Evolutionary conservation across 2,329 filamentous ascomycete genomes (phyloP).

Genomic region (Paecilomyces sp.): DNA sequence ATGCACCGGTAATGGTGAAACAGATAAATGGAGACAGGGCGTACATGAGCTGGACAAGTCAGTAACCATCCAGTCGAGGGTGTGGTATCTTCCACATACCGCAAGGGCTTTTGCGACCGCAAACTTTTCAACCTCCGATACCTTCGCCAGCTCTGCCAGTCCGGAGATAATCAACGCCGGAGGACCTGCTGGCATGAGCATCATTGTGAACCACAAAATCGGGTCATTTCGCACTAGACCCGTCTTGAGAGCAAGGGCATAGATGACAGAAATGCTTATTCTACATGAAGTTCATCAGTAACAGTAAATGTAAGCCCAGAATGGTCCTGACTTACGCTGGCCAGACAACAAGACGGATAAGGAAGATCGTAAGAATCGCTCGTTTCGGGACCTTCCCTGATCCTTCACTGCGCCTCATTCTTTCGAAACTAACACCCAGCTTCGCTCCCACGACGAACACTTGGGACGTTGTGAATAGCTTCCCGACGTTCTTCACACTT

Average conservation of each 20-base stretch:
- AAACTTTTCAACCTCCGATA: slow-evolving; percentile 43
- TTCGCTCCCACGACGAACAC: slow-evolving; percentile 63
- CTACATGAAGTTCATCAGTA: slow-evolving; percentile 8
- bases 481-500: slow-evolving; percentile 54
- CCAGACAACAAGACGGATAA: slow-evolving; percentile 56
- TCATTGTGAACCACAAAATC: slow-evolving; percentile 59
- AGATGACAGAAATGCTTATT: slow-evolving; percentile 50
- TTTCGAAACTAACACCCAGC: slow-evolving; percentile 48
- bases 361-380: slow-evolving; percentile 46
- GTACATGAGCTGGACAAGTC: slow-evolving; percentile 20
- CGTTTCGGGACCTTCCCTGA: slow-evolving; percentile 30
- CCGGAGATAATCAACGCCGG: slow-evolving; percentile 49
- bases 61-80: neutral
- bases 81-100: slow-evolving; percentile 22
- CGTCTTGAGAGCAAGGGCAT: slow-evolving; percentile 47
- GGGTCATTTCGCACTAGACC: slow-evolving; percentile 49
- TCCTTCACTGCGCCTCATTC: slow-evolving; percentile 31
- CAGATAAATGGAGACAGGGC: slow-evolving; percentile 22
- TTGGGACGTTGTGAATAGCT: slow-evolving; percentile 58
- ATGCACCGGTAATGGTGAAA: slow-evolving; percentile 22
- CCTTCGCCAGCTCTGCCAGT: slow-evolving; percentile 42
- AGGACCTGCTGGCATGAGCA: slow-evolving; percentile 52
- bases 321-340: slow-evolving; percentile 31
- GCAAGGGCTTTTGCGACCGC: slow-evolving; percentile 47
- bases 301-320: neutral